A percentile compares a stretch with the other conserved stretches of the same genome.
Conservation (phyloP, 2,329 filamentous ascomycete genomes). For the Dothidotthia symphoricarpi region DNA sequence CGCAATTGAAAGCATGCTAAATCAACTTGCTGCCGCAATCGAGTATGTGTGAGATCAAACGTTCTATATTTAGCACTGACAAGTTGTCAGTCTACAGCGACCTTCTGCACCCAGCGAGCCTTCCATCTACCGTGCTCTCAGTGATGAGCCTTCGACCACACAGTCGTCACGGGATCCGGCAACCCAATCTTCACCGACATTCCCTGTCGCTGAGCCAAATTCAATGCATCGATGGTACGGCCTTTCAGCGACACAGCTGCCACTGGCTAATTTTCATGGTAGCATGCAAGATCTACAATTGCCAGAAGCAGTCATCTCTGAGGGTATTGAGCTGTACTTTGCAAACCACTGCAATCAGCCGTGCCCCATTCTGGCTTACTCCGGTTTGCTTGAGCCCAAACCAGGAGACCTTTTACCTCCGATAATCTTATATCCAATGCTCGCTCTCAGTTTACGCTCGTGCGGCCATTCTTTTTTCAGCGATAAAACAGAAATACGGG, state of each 20-base stretch:
- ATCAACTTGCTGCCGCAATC: conserved; percentile 4
- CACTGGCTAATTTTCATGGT: background rate
- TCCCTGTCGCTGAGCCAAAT: too few relatives aligned
- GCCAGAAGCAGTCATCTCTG: conserved; percentile 5
- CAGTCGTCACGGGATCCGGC: too few relatives aligned
- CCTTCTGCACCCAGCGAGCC: background rate
- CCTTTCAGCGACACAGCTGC: background rate
- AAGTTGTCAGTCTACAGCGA: background rate
- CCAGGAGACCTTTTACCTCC: background rate
- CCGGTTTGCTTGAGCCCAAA: background rate
- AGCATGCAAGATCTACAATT: conserved; percentile 1
- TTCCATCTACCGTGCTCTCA: background rate
- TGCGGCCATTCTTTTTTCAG: conserved; percentile 4
- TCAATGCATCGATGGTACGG: too few relatives aligned
- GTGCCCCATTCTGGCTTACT: conserved; percentile 6
- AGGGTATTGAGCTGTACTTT: conserved; percentile 7
- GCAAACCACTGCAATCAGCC: conserved; percentile 7
- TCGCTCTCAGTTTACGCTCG: conserved; percentile 7
- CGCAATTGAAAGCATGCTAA: conserved; percentile 6
- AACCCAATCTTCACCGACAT: too few relatives aligned
- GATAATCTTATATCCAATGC: conserved; percentile 4
- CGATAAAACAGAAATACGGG: background rate
- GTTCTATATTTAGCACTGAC: background rate
- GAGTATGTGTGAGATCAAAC: conserved; percentile 1
- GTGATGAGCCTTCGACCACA: background rate